Evolutionary conservation across 129 eudicot genomes (phyloP).

Genomic region (Gnaphalium uliginosum): DNA sequence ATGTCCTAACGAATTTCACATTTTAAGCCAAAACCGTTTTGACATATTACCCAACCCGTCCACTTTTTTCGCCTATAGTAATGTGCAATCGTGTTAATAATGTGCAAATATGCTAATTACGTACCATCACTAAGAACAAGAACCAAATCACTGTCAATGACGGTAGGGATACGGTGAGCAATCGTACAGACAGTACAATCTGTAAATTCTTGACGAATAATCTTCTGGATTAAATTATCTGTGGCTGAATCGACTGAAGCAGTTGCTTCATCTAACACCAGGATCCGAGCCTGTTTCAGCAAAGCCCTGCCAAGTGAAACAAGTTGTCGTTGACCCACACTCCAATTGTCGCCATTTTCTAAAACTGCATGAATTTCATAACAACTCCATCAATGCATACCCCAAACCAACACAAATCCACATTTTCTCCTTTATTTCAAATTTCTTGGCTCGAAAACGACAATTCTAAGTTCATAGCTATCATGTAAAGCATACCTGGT

Average conservation of each 20-base stretch:
- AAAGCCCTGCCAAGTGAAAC: constrained; percentile 89
- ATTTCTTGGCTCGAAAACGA: neutral
- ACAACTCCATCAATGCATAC: constrained; percentile 14
- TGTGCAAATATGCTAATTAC: neutral
- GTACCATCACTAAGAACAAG: constrained; percentile 95
- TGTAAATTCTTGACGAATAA: constrained; percentile 71
- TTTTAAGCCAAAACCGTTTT: neutral
- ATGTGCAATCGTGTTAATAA: neutral
- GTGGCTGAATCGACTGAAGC: constrained; percentile 98
- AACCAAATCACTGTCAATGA: constrained; percentile 90
- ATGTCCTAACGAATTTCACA: neutral
- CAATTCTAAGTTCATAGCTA: neutral
- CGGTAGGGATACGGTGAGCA: constrained; percentile 95
- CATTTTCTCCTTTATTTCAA: neutral
- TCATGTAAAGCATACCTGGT: constrained; percentile 53
- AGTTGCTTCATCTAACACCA: constrained; percentile 95
- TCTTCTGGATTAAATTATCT: constrained; percentile 86
- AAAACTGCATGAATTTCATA: constrained; percentile 47
- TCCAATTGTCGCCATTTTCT: constrained; percentile 97
- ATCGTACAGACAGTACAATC: constrained; percentile 90
- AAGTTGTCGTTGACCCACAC: constrained; percentile 95
- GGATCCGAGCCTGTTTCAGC: constrained; percentile 81
- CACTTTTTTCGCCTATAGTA: neutral
- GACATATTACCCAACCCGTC: neutral
- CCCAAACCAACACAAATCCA: neutral